Evolutionary conservation across 768 basidiomycete species (phyloP), one percentile per base, ranked within the genome.

Genomic region (Suillus americanus): DNA sequence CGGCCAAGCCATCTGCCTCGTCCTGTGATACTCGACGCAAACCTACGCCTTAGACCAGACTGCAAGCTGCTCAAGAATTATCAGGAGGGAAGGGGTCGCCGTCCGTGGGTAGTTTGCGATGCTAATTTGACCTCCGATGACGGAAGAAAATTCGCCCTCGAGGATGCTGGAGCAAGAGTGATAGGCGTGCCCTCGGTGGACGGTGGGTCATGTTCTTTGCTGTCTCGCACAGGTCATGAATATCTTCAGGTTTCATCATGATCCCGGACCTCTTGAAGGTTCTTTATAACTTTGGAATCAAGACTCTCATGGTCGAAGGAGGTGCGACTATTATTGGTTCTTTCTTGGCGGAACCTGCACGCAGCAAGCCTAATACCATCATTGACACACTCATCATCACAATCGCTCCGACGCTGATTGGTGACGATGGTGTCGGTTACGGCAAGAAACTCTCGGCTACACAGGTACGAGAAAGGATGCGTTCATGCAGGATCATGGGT

Each of bases 271-370:
- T 92, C 20, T 84, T 95, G 5, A 69, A 67, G 14, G 77, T 78
- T 8, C 79, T 97, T 30, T 77, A 76, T n/a, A 74, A 77, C 13
- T 77, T 82, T n/a, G 87, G 85, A 3, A 80, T 97, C 66, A 76
- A 77, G 13, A 89, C 88, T 13, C 79, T 98, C 62, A 99, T 99
- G 97, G 92, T 98, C 7, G 97, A 99, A 79, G 97, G 97, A 61
- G 97, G 97, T 18, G 91, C 94, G 10, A 78, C 79, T 10, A 82
- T 99, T 67, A 94, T 99, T 63, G 80, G 82, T 7, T 87, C 91
- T 1, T 76, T 76, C 62, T 65, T 70, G 35, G 67, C 66, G 9
- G 65, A 62, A 59, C 54, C 66, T 40, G 57, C 57, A 18, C 10
- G 9, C 54, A 40, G 64, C 20, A 46, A 60, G 30, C 65, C 66